phyloP scores from a whole-genome alignment of 331 rosid species.

The Malus hybrid region DNA sequence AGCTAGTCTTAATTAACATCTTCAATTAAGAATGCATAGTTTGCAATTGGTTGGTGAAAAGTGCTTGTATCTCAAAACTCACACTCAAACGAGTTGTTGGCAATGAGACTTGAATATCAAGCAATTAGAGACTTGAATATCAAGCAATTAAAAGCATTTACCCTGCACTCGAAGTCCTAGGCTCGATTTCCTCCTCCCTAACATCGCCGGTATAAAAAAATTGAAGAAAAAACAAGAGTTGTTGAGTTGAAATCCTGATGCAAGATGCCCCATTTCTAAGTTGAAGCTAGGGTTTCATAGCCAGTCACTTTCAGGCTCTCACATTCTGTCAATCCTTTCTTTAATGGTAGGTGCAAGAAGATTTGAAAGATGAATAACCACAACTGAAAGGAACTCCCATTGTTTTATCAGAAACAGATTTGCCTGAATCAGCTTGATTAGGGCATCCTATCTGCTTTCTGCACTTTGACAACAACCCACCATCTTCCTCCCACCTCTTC shows the following conservation, averaged over 20 bases:
- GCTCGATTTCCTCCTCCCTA: no score
- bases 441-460: constrained; percentile 20
- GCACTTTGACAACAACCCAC: constrained; percentile 21
- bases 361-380: constrained; percentile 19
- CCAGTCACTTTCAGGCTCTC: background rate
- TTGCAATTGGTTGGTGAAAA: background rate
- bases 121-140: no score
- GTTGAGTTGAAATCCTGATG: background rate
- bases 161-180: no score
- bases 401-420: background rate
- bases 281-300: constrained; percentile 4
- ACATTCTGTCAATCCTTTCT: background rate
- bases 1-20: background rate
- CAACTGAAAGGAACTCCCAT: constrained; percentile 5
- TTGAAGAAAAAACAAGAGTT: background rate
- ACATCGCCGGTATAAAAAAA: no score
- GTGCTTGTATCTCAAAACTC: background rate
- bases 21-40: background rate
- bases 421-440: constrained; percentile 33
- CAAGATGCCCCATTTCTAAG: constrained; percentile 1
- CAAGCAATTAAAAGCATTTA: no score
- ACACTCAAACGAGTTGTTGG: no score
- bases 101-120: no score
- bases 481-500: constrained; percentile 18
- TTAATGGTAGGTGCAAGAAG: background rate